Evolutionary conservation across 1,284 basidiomycete genomes (phyloP).

Genomic region (Afroboletus lepidellus): DNA sequence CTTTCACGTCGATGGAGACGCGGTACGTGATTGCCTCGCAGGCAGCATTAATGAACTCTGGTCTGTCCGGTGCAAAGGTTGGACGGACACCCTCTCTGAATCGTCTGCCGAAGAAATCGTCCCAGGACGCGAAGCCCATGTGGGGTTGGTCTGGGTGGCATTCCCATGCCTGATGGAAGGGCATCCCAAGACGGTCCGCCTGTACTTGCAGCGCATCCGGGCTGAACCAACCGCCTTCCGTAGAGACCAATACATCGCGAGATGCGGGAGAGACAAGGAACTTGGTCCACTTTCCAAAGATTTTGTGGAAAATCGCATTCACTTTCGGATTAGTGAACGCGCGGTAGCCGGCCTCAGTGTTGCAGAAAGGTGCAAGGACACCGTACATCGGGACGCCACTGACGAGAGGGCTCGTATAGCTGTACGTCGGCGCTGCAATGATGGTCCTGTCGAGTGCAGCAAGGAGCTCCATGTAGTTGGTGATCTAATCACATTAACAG

Average conservation of each 20-base stretch:
- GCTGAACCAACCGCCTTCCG: slow-evolving; percentile 46
- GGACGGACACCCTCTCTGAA: slow-evolving; percentile 24
- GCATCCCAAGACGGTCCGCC: slow-evolving; percentile 13
- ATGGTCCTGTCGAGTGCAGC: slow-evolving; percentile 45
- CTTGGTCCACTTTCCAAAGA: slow-evolving; percentile 47
- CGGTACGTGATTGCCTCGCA: slow-evolving; percentile 50
- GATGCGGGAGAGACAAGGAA: slow-evolving; percentile 47
- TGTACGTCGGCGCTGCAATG: slow-evolving; percentile 16
- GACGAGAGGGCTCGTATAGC: slow-evolving; percentile 19
- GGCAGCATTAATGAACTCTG: slow-evolving; percentile 41
- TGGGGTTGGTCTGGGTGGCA: slow-evolving; percentile 13
- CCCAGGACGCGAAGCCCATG: slow-evolving; percentile 46
- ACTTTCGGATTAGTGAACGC: slow-evolving; percentile 46
- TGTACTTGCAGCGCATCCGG: slow-evolving; percentile 32
- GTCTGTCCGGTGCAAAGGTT: slow-evolving; percentile 31
- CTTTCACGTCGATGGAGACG: slow-evolving; percentile 35
- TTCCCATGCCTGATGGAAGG: slow-evolving; percentile 21
- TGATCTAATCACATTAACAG: slow-evolving; percentile 28
- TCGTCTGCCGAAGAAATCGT: slow-evolving; percentile 52
- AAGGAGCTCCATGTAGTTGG: slow-evolving; percentile 45
- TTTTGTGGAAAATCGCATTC: slow-evolving; percentile 37
- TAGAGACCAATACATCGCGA: slow-evolving; percentile 37
- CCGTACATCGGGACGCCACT: slow-evolving; percentile 20
- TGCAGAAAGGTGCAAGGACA: slow-evolving; percentile 23
- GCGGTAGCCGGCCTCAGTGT: slow-evolving; percentile 39